A percentile compares a stretch with the other conserved stretches of the same genome.
Conservation (phyloP, 495 filamentous ascomycete genomes). For the Neurospora sp. region DNA sequence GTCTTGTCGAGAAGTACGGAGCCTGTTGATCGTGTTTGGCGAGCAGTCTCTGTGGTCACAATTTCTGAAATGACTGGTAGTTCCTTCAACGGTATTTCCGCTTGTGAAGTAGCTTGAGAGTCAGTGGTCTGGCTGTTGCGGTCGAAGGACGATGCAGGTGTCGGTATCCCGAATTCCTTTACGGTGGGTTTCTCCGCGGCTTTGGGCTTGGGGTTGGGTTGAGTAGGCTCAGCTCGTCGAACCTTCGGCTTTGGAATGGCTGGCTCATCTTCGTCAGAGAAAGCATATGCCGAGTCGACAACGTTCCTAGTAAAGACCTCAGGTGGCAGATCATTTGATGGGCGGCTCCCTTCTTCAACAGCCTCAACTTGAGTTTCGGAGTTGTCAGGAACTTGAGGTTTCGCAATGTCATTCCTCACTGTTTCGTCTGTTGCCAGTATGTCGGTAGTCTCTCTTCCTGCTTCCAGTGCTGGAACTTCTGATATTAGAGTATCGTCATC, state of each 20-base stretch:
- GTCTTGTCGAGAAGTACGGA: background rate
- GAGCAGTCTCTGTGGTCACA: background rate
- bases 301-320: slow-evolving; percentile 22
- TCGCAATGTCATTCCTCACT: background rate
- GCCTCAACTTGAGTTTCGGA: background rate
- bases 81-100: background rate
- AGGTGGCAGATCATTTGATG: background rate
- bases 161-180: background rate
- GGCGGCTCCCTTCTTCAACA: background rate
- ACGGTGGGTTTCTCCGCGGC: background rate
- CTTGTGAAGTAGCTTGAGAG: background rate
- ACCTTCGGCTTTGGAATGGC: slow-evolving; percentile 8
- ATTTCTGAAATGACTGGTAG: background rate
- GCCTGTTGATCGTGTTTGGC: background rate
- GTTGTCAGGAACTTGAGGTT: background rate
- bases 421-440: background rate
- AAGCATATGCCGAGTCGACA: slow-evolving; percentile 26
- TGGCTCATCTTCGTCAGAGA: slow-evolving; percentile 33
- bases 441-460: background rate
- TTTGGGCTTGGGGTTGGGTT: background rate
- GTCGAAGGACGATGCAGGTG: background rate
- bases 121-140: background rate
- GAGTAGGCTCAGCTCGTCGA: background rate
- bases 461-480: background rate
- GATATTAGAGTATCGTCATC: background rate